Evolutionary conservation across 805 yeast genomes (phyloP), one percentile per base, ranked within the genome.

Genomic region (Peterozyma toletana): DNA sequence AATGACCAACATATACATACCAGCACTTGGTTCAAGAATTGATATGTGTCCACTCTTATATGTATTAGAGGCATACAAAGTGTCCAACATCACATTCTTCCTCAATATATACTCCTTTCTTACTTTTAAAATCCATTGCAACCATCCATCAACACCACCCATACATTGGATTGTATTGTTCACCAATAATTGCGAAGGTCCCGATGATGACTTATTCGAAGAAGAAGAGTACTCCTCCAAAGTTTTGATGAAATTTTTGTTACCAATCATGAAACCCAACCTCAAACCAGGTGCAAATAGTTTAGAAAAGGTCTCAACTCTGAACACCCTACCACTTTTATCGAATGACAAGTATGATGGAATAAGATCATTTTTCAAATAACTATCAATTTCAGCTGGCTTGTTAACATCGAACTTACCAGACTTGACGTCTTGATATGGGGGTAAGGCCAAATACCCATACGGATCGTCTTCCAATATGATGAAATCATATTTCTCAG

Each of bases 391-490:
- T 7, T 55, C 38, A 21, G 43, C 47, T 39, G 69, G 77, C 9
- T 64, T 62, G 14, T 70, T 62, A 6, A 65, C 53, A 6, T 62
- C 48, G 40, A 52, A 56, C 7, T 55, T 44, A 40, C 62, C 58
- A 13, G 58, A 56, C 44, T 62, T 64, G 43, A 59, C 55, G 13
- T 50, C 50, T 38, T 63, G 56, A 55, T 54, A 73, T n/a, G 64
- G 59, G 3, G 77, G 70, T 45, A 71, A 57, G 18, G 68, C 59
- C 50, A 75, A 60, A 58, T 75, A 73, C 2, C 80, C 80, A 53
- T 77, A 77, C 5, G 82, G 82, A 57, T 76, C 81, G 53, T 77
- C 83, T 51, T 77, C 83, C 36, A 77, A 61, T 47, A 77, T 75
- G 14, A 69, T 59, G 45, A 77, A 67, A 54, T 77, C 73, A 55